A percentile compares a stretch with the other conserved stretches of the same genome.
phyloP scores from a whole-genome alignment of 2,329 filamentous ascomycete species.

The Colletotrichum graminicola region DNA sequence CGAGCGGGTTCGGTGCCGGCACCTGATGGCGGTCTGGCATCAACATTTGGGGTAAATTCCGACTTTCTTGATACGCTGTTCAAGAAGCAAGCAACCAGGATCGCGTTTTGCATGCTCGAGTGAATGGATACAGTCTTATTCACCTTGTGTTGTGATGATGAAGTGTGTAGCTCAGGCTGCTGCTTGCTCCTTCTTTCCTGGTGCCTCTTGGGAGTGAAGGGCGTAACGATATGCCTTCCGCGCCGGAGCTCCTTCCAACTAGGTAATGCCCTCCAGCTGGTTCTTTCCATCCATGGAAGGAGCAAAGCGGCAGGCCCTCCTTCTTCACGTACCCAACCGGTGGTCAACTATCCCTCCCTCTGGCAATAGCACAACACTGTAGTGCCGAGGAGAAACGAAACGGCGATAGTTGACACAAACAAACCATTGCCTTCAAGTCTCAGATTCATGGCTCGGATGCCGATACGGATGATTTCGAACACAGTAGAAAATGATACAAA shows the following conservation, averaged over 20 bases:
- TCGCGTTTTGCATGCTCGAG: neutral
- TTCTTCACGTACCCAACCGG: too few relatives aligned
- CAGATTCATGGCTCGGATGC: neutral
- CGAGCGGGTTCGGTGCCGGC: neutral
- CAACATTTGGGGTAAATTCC: neutral
- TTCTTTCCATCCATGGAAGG: too few relatives aligned
- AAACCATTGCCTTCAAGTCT: neutral
- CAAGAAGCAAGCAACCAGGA: neutral
- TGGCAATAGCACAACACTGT: too few relatives aligned
- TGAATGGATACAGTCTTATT: neutral
- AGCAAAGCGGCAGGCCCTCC: too few relatives aligned
- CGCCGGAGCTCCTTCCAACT: neutral
- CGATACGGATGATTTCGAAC: neutral
- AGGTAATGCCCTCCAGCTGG: neutral
- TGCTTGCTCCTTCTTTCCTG: neutral
- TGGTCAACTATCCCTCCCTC: too few relatives aligned
- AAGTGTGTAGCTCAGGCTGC: neutral
- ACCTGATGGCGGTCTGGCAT: neutral
- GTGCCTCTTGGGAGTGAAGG: neutral
- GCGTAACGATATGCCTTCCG: neutral
- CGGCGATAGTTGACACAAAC: neutral
- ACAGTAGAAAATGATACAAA: neutral
- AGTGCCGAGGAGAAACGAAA: neutral
- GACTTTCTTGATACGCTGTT: neutral
- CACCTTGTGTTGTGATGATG: neutral